Evolutionary conservation across 805 yeast species (phyloP), one percentile per base, ranked within the genome.

Genomic region (Osmozyma mogii): DNA sequence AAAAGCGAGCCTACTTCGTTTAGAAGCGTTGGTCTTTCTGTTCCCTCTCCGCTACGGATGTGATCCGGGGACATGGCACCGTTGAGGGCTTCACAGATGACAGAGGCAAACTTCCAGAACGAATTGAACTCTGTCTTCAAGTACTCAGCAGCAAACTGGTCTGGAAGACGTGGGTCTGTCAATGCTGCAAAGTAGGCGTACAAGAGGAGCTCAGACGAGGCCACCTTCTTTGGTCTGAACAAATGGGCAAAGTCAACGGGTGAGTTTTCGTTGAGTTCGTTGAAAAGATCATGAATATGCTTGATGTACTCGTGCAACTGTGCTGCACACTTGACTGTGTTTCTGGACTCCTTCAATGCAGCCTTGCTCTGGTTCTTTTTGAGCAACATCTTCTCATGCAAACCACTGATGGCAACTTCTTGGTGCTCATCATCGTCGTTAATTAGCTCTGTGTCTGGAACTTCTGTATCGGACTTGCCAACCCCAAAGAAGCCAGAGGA

Each of bases 361-460:
- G 43, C 36, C 33, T 47, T 56, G 30, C 52, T 43, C 24, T 58
- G 56, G n/a, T 58, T 51, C 37, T 56, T 61, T 1, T 50, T 34
- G 4, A 63, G 21, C 26, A 63, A 32, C 31, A 51, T 60, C 30
- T 46, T 46, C 35, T 62, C 68, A 32, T 63, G 69, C 19, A 63
- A 41, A 9, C 60, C 49, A 29, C 64, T 58, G 15, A 63, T 38
- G 1, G 65, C 60, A 8, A 41, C 47, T 15, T 39, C 34, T 15
- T 43, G 50, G 3, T 43, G 39, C 4, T 36, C 45, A n/a, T 41
- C 44, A 8, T 37, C 42, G 5, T 38, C 35, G 25, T 49, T 49
- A 18, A 52, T 45, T 16, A 39, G 33, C 29, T 59, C 66, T 1
- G 65, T 57, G 24, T 52, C 49, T 1, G 58, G 48, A 3, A 45